Evolutionary conservation across 768 basidiomycete genomes (phyloP), one percentile per base, ranked within the genome.

Genomic region (Lactifluus pinguis): DNA sequence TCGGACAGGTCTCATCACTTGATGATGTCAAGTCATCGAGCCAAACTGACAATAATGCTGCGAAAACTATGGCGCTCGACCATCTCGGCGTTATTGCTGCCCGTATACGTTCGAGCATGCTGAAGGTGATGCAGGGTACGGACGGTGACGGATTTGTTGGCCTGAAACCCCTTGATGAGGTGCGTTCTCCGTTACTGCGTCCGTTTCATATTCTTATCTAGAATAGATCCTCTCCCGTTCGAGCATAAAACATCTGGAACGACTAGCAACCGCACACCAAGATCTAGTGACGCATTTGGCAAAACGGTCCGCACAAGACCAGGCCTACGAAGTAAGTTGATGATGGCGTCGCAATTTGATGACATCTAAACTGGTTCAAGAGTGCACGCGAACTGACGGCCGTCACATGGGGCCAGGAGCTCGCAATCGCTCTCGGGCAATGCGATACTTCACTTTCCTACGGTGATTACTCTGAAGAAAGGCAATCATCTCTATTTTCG

Each of bases 21-120:
- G 89, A 93, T 58, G 93, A 97, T 66, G 77, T 86, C 41, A 93
- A 92, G 68, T 80, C 82, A 6, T 77, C 78, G 15, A 76, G 74
- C 10, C 75, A 80, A 39, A 74, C 75, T 29, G 97, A 98, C 68
- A 83, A 78, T 41, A 94, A 90, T 67, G 91, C 92, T 0, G 85
- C 87, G 0, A 95, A 94, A 71, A 85, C 84, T 1, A 85, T 97
- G 64, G 91, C 94, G 0, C 76, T 98, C 39, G 97, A 99, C 69
- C 92, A 98, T 72, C 77, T 99, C 0, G 97, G 97, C 10, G 79
- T 86, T n/a, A 91, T 99, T 55, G 94, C 89, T 25, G 89, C 93
- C 4, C 82, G 84, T 45, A 79, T 98, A 45, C 81, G 89, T 36
- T 74, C 80, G 0, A 85, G 81, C 41, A 73, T 75, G 53, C 71